A percentile compares a stretch with the other conserved stretches of the same genome.
phyloP scores from a whole-genome alignment of 1,284 basidiomycete genomes.

The Ustilago tritici region DNA sequence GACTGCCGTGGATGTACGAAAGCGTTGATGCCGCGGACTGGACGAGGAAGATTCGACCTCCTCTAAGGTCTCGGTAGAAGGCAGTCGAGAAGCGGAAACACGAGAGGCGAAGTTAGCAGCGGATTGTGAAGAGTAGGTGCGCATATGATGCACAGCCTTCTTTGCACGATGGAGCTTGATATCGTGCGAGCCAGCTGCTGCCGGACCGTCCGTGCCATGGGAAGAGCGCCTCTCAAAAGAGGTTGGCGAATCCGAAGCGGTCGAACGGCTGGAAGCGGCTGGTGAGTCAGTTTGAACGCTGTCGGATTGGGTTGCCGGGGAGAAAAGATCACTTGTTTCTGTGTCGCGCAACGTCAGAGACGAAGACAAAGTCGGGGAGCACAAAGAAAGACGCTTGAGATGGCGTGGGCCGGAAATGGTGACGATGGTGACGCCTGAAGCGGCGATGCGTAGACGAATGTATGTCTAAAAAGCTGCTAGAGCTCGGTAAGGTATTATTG shows the following conservation, averaged over 20 bases:
- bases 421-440: conserved; percentile 7
- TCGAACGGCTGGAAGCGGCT: conserved; percentile 8
- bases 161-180: conserved; percentile 34
- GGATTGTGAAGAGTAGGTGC: conserved; percentile 41
- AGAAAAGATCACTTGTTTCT: conserved; percentile 28
- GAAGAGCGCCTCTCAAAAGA: conserved; percentile 31
- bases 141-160: conserved; percentile 41
- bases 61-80: conserved; percentile 39
- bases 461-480: neutral
- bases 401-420: conserved; percentile 50
- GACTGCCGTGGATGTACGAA: neutral
- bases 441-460: conserved; percentile 8
- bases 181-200: conserved; percentile 28
- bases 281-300: conserved; percentile 1
- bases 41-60: conserved; percentile 27
- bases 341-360: conserved; percentile 21
- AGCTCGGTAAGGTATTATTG: neutral
- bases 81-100: conserved; percentile 33
- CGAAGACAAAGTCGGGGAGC: conserved; percentile 36
- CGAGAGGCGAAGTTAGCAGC: conserved; percentile 41
- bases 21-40: conserved; percentile 6
- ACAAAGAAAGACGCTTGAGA: conserved; percentile 51
- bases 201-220: conserved; percentile 21
- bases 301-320: conserved; percentile 14
- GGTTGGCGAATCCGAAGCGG: conserved; percentile 28